Evolutionary conservation across 805 yeast species (phyloP).

Genomic region (Pichia phayaonensis): DNA sequence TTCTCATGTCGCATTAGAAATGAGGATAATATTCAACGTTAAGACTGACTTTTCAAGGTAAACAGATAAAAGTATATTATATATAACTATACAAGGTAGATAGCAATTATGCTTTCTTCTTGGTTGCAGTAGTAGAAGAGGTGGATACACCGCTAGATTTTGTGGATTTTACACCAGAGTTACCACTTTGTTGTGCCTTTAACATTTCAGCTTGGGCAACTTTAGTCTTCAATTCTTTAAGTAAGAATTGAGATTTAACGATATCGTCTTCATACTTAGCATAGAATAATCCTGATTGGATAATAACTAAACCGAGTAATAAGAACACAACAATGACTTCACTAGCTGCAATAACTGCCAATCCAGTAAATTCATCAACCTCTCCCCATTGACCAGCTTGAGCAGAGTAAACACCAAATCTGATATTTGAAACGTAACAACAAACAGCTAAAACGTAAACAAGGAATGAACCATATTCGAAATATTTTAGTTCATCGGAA

Average conservation of each 20-base stretch:
- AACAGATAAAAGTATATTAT: not conserved
- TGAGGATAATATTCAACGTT: not conserved
- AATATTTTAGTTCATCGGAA: constrained; percentile 71
- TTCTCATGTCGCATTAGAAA: not conserved
- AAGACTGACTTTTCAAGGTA: not conserved
- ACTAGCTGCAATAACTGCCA: constrained; percentile 88
- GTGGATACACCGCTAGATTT: constrained; percentile 2
- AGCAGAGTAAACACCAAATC: constrained; percentile 70
- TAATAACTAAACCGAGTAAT: constrained; percentile 67
- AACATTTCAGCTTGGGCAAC: constrained; percentile 12
- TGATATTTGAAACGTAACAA: constrained; percentile 78
- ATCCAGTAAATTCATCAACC: constrained; percentile 75
- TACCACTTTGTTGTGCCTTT: not conserved
- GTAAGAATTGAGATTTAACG: constrained; percentile 19
- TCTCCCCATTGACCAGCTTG: constrained; percentile 86
- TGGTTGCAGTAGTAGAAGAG: constrained; percentile 8
- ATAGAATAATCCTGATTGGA: constrained; percentile 86
- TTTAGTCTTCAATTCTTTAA: constrained; percentile 19
- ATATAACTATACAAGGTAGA: not conserved
- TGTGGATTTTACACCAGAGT: not conserved
- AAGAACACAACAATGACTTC: constrained; percentile 66
- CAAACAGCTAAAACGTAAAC: constrained; percentile 65
- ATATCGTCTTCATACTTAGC: constrained; percentile 37
- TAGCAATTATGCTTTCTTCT: not conserved
- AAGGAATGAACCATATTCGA: constrained; percentile 85